Conservation (phyloP, 2,329 filamentous ascomycete species). For the Venturia nashicola region DNA sequence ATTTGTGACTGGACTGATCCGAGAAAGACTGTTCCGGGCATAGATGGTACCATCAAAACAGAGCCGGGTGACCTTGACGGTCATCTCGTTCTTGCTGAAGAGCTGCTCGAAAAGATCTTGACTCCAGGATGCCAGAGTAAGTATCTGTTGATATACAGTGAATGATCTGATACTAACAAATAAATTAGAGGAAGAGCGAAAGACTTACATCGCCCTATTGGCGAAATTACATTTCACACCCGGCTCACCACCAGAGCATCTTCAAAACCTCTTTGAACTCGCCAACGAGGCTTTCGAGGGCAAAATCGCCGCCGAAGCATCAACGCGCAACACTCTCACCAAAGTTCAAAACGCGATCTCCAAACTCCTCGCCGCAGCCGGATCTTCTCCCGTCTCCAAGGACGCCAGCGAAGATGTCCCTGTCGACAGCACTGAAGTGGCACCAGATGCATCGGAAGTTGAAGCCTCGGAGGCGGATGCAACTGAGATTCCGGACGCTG, state of each 20-base stretch:
- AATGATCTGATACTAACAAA: slow-evolving; percentile 17
- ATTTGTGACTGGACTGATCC: slow-evolving; percentile 94
- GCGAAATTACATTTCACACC: slow-evolving; percentile 72
- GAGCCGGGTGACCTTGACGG: slow-evolving; percentile 62
- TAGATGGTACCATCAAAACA: slow-evolving; percentile 24
- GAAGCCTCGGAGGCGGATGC: neutral
- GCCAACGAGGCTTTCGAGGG: slow-evolving; percentile 35
- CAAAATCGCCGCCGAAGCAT: slow-evolving; percentile 37
- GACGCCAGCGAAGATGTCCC: slow-evolving; percentile 11
- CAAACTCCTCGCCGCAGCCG: slow-evolving; percentile 34
- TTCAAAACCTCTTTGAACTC: slow-evolving; percentile 31
- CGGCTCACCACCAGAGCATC: slow-evolving; percentile 32
- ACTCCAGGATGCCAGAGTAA: slow-evolving; percentile 53
- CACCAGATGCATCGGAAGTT: neutral
- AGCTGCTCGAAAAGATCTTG: slow-evolving; percentile 63
- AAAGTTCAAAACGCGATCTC: slow-evolving; percentile 39
- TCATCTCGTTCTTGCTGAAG: slow-evolving; percentile 65
- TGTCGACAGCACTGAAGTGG: neutral
- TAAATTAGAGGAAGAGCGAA: slow-evolving; percentile 67
- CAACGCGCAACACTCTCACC: slow-evolving; percentile 40
- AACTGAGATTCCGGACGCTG: slow-evolving; percentile 10
- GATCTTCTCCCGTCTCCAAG: neutral
- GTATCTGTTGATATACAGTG: slow-evolving; percentile 19
- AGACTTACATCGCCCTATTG: slow-evolving; percentile 63
- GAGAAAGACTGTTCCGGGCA: slow-evolving; percentile 49